Evolutionary conservation across 169 alveolate species (phyloP), one percentile per base, ranked within the genome.

Genomic region (Gregarina niphandrodes): DNA sequence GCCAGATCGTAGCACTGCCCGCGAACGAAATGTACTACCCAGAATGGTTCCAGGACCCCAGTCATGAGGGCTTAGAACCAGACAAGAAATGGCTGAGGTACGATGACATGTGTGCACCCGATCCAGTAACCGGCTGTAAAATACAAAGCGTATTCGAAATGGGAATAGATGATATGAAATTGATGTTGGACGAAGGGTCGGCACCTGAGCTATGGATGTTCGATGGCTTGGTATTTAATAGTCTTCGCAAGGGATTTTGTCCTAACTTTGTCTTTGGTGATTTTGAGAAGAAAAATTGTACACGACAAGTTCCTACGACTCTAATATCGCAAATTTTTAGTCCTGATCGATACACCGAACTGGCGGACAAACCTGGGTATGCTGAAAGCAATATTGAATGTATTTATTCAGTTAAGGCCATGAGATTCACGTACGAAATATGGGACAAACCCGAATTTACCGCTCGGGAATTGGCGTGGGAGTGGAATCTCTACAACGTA

Each of bases 141-240:
- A 57, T 55, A 15, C 61, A 53, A 5, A 49, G 56, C 6, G 53
- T 62, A 17, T 35, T 57, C 26, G 45, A 54, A 20, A 53, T 62
- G 37, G 65, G 66, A 4, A 38, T 52, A 0, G 38, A 45, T 4
- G 64, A 57, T 22, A 51, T 57, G 60, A 57, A 58, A n/a, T 38
- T 49, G 17, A 49, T 46, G 38, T 41, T 40, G 36, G 57, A 48
- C 7, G 61, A 44, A 20, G n/a, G n/a, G n/a, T n/a, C n/a, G n/a
- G n/a, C n/a, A n/a, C 73, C 73, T 16, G 73, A 63, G 26, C 44
- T 63, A 4, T 63, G 53, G 45, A 53, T 63, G 20, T 45, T 63
- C 21, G 67, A 50, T 9, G 73, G 73, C 5, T 32, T 57, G 13
- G 65, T 57, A 4, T 63, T 48, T 45, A 63, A 63, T 40, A 37